A percentile compares a stretch with the other conserved stretches of the same genome.
Conservation (phyloP, 2,329 filamentous ascomycete genomes). For the Plenodomus lindquistii region DNA sequence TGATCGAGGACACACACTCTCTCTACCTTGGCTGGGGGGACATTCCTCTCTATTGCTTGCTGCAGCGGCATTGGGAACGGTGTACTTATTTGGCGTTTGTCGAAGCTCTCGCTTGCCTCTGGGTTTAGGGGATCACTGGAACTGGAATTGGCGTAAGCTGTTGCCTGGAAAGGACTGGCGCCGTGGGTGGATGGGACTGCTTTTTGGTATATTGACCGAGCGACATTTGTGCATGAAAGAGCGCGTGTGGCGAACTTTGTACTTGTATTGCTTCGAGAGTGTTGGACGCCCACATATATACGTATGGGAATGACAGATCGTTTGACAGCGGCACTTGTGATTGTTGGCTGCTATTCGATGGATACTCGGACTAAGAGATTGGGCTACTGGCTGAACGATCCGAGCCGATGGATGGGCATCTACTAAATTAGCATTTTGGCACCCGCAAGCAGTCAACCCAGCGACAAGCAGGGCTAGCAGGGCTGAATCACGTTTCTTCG, state of each 20-base stretch:
- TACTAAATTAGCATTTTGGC: no score
- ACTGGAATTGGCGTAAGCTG: constrained; percentile 4
- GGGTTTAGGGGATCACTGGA: constrained; percentile 13
- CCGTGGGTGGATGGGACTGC: constrained; percentile 3
- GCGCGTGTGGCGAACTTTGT: constrained; percentile 20
- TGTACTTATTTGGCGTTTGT: constrained; percentile 31
- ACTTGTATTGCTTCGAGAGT: constrained; percentile 5
- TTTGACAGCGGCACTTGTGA: neutral
- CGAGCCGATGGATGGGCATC: no score
- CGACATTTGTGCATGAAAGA: constrained; percentile 13
- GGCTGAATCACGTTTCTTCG: constrained; percentile 27
- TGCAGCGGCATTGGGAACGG: constrained; percentile 33
- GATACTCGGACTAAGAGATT: no score
- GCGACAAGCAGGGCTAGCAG: neutral
- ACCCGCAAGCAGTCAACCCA: neutral
- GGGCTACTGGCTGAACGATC: no score
- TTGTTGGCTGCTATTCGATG: no score
- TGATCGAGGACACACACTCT: no score
- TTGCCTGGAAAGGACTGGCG: neutral
- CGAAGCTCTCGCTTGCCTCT: neutral
- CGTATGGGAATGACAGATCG: constrained; percentile 11
- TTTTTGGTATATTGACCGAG: constrained; percentile 2
- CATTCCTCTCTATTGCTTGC: constrained; percentile 16
- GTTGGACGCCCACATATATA: constrained; percentile 15
- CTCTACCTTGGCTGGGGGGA: neutral